A percentile compares a stretch with the other conserved stretches of the same genome.
These are phyloP conservation scores for Elongisporangium prolatum DNA, from an alignment of 352 stramenopile species.

Conservation along the genomic window DNA sequence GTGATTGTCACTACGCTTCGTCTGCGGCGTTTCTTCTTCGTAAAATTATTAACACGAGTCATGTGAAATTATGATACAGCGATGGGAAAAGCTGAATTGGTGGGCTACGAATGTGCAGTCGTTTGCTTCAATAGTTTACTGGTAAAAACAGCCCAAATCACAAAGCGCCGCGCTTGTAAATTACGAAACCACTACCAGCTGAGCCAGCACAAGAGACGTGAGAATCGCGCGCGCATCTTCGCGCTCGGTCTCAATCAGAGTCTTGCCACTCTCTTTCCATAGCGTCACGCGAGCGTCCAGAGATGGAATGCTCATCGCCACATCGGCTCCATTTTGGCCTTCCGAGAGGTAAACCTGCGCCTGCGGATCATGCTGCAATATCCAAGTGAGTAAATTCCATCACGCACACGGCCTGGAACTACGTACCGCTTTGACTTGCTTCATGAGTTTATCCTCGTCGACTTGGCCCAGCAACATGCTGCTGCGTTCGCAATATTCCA, in stretches of 20 bases:
- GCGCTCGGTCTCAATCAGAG: slow-evolving; percentile 72
- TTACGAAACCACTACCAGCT: slow-evolving; percentile 33
- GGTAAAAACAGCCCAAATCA: no score
- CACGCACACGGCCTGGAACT: background rate
- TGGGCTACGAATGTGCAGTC: background rate
- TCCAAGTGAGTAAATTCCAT: slow-evolving; percentile 1
- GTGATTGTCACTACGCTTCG: no score
- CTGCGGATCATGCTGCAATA: slow-evolving; percentile 49
- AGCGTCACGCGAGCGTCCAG: slow-evolving; percentile 71
- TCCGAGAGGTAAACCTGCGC: slow-evolving; percentile 80
- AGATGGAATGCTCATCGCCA: slow-evolving; percentile 78
- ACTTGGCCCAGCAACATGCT: slow-evolving; percentile 62
- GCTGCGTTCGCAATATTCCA: slow-evolving; percentile 60
- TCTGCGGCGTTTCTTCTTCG: no score
- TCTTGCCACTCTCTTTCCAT: slow-evolving; percentile 74
- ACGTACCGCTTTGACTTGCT: slow-evolving; percentile 71
- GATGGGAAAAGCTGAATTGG: no score
- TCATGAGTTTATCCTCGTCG: slow-evolving; percentile 73
- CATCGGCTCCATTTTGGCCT: slow-evolving; percentile 66
- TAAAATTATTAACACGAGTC: no score
- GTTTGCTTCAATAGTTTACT: no score
- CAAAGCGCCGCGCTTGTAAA: background rate
- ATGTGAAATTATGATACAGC: no score
- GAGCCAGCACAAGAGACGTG: slow-evolving; percentile 46
- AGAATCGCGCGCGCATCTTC: slow-evolving; percentile 64